Conservation (phyloP, 371 early-diverging fungal genomes). For the Parasitella parasitica region DNA sequence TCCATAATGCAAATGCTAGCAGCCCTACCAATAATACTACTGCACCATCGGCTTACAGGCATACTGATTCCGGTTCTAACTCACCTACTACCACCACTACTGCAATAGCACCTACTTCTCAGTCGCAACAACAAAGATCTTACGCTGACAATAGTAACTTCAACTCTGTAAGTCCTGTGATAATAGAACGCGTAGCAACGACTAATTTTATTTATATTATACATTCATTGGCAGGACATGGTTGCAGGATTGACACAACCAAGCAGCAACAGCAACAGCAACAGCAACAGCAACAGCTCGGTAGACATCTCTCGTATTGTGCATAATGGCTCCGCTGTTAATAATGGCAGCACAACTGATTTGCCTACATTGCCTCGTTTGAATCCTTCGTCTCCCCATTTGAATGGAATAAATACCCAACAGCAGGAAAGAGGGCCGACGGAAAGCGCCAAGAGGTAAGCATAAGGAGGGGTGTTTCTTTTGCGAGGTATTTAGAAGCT, state of each 20-base stretch:
- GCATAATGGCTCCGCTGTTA: not conserved
- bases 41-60: not conserved
- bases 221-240: conserved; percentile 3
- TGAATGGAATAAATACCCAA: not conserved
- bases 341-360: not conserved
- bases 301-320: not conserved
- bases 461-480: not conserved
- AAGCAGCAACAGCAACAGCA: not conserved
- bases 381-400: conserved; percentile 4
- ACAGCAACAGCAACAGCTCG: not conserved
- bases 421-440: conserved; percentile 1
- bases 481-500: not conserved
- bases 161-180: conserved; percentile 14
- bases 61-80: not conserved
- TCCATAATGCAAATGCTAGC: not conserved
- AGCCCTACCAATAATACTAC: not conserved
- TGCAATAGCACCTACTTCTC: no score
- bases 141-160: not conserved
- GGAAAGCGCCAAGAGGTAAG: conserved; percentile 3
- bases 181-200: not conserved
- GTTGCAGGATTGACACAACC: conserved; percentile 7
- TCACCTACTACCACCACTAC: not conserved
- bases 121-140: not conserved
- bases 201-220: not conserved
- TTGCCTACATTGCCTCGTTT: conserved; percentile 24